These are phyloP conservation scores for Claviceps cyperi DNA, from an alignment of 2,329 filamentous ascomycete genomes.

Conservation along the genomic window DNA sequence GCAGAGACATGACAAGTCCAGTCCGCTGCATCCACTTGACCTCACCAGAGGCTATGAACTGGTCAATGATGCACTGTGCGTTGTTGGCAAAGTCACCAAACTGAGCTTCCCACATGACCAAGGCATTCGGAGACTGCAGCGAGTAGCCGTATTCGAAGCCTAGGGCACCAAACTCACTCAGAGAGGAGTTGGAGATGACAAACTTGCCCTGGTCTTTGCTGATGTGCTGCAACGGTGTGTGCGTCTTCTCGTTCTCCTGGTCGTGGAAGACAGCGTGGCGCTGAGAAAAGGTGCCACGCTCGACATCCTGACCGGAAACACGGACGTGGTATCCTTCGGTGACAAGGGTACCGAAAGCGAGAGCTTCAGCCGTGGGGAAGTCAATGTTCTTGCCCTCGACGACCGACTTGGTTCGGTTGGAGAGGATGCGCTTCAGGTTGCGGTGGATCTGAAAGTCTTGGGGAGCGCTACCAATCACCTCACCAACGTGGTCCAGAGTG, in stretches of 20 bases:
- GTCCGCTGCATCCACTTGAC: constrained; percentile 98
- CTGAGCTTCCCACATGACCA: constrained; percentile 99
- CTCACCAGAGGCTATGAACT: constrained; percentile 96
- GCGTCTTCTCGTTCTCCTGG: constrained; percentile 84
- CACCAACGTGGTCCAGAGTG: constrained; percentile 66
- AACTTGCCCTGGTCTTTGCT: constrained; percentile 89
- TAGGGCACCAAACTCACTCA: constrained; percentile 55
- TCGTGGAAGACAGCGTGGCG: constrained; percentile 95
- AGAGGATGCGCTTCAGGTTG: constrained; percentile 93
- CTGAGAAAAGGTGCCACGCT: constrained; percentile 98
- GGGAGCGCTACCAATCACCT: constrained; percentile 62
- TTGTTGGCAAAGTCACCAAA: constrained; percentile 99
- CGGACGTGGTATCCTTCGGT: constrained; percentile 92
- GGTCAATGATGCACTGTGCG: constrained; percentile 95
- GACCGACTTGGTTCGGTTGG: constrained; percentile 81
- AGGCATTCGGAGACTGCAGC: constrained; percentile 84
- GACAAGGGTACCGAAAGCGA: constrained; percentile 85
- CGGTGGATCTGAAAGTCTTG: constrained; percentile 82
- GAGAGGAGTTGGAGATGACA: constrained; percentile 91
- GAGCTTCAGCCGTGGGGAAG: constrained; percentile 91
- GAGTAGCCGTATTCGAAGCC: constrained; percentile 99
- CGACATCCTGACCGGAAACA: constrained; percentile 95
- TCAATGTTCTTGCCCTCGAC: constrained; percentile 88
- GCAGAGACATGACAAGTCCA: constrained; percentile 87
- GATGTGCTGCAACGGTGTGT: constrained; percentile 82